Evolutionary conservation across 208 protist genomes (phyloP).

Genomic region (Trypanosoma congolense): DNA sequence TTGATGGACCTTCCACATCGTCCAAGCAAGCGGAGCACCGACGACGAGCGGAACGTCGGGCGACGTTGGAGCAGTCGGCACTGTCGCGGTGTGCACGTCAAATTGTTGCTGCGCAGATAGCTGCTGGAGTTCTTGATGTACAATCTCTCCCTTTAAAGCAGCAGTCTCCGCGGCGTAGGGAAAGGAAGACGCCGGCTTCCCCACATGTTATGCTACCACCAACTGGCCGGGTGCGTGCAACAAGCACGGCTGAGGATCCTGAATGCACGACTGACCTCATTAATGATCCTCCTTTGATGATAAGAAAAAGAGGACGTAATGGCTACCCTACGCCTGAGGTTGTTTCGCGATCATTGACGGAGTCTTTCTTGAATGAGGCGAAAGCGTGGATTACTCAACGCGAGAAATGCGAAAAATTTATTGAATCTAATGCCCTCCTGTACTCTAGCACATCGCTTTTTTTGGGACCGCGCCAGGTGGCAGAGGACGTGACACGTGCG

Average conservation of each 20-base stretch:
- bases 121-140: conserved; percentile 44
- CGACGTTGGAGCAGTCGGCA: conserved; percentile 24
- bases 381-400: conserved; percentile 36
- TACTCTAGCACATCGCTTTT: conserved; percentile 72
- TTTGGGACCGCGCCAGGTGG: conserved; percentile 57
- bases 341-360: conserved; percentile 39
- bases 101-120: conserved; percentile 69
- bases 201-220: not conserved
- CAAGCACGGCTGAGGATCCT: not conserved
- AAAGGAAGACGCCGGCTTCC: not conserved
- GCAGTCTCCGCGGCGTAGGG: not conserved
- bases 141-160: conserved; percentile 15
- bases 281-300: not conserved
- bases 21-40: conserved; percentile 63
- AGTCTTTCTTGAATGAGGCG: conserved; percentile 51
- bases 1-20: conserved; percentile 60
- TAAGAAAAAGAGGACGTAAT: conserved; percentile 6
- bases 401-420: conserved; percentile 30
- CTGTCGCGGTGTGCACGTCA: conserved; percentile 49
- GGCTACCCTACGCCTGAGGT: conserved; percentile 31
- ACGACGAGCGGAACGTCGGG: conserved; percentile 36
- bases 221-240: not conserved
- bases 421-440: conserved; percentile 49
- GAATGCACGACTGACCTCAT: not conserved
- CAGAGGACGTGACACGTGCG: conserved; percentile 14